Base-by-base conservation (phyloP, 192 early-diverging fungal genomes). In the Chytriomyces hyalinus region DNA sequence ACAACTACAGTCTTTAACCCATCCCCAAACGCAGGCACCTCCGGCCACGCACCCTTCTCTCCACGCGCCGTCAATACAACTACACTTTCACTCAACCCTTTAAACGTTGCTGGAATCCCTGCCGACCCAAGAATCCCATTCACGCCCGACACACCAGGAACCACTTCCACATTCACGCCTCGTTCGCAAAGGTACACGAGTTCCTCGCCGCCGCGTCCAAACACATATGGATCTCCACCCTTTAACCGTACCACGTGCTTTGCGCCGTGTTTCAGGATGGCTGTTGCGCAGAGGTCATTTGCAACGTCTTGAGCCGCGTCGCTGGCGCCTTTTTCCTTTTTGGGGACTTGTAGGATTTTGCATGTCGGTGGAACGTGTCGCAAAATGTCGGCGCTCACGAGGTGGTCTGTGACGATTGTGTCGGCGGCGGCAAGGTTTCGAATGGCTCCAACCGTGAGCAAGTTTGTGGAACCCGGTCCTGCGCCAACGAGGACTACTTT, bases 151-250 rank as follows among this genome's bases (percentile, higher is more conserved):
- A 98, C 87, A 22, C 95, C 96, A 3, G 94, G 92, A 0, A 95
- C 81, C 11, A 95, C 85, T 6, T 86, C 67, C 36, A 57, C 83
- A 36, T 92, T 89, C 66, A 88, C 92, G 6, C 95, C 96, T 17
- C 85, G 82, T 22, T 87, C 80, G 17, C 88, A 85, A 81, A 95
- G 93, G 66, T 85, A 92, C 51, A 92, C 59, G 9, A 94, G 81
- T 79, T 98, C 96, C 79, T 98, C 96, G 15, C 91, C 94, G 24
- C 95, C 96, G 13, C 96, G 91, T 8, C 95, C 96, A 77, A 95
- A 98, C 53, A 98, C 87, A 77, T 96, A 94, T 26, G 94, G 94
- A 70, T 97, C 94, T n/a, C 96, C 96, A 57, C 91, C 90, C 86
- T 98, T 97, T 50, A 98, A 83, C 51, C 96, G 84, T 59, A 95